Evolutionary conservation across 495 filamentous ascomycete species (phyloP), one percentile per base, ranked within the genome.

Genomic region (Hypoxylon lienhwacheense): DNA sequence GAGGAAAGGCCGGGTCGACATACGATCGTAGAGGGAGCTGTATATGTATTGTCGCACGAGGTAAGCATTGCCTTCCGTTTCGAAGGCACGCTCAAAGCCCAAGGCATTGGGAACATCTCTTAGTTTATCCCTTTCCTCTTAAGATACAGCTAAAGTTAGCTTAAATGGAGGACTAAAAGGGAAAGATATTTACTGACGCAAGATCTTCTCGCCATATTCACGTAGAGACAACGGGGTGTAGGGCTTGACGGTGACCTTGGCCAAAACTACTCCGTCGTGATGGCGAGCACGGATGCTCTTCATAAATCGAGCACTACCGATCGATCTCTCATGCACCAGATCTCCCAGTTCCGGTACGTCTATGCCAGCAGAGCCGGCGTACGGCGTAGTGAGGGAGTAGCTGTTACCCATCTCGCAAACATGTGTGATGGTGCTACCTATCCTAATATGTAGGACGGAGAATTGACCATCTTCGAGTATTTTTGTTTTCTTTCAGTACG

Each of bases 1-100:
- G 10, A 97, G 77, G 65, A 97, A 97, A 4, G 95, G 95, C n/a
- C 95, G 84, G 7, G 92, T 97, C 65, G 91, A 91, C 60, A 97
- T 85, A 21, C 93, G 87, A 74, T 99, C 95, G 75, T 99, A 99
- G 11, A 99, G 80, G 24, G 91, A 96, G 79, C 88, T 96, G 70
- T 97, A 90, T 55, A 96, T 82, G 70, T 87, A 97, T 67, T 97
- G 95, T 40, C 95, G 86, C n/a, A 97, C 88, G 39, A 99, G 82
- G 68, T 92, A 97, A 37, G 91, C 95, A 64, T 90, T 89, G 5
- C 83, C 91, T 43, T 87, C 81, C 3, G 95, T 97, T 66, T 97
- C 92, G 48, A 97, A 73, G 39, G 95, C 83, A 32, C 89, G 84
- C 63, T 96, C 86, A 74, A 96, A 96, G 49, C 85, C 84, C 47